Base-by-base conservation (phyloP, 1,284 basidiomycete species). In the Agroathelia rolfsii region DNA sequence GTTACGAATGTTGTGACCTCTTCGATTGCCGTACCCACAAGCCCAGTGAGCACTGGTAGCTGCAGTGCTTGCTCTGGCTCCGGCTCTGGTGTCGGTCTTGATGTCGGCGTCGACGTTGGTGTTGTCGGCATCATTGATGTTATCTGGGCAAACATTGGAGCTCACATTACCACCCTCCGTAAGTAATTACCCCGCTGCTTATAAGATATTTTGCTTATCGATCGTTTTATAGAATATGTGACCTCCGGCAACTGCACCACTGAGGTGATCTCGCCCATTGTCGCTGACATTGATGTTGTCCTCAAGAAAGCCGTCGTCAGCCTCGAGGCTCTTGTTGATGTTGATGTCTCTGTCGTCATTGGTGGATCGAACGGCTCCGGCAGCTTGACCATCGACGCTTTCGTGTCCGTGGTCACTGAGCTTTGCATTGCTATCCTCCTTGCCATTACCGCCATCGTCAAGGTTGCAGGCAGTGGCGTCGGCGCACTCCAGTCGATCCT, bases 381-480 rank as follows among this genome's bases (percentile, higher is more conserved):
- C 7, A 31, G 41, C 12, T 32, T 59, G 41, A 48, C 50, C 21
- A 50, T 58, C 14, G 12, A 36, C 6, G 49, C 54, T 10, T 37
- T 63, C 21, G 59, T 51, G 20, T 37, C 56, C 30, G 41, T 67
- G 27, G 50, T 47, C 11, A 44, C 26, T 15, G 48, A 58, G 20
- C 27, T 51, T 13, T 18, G 26, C 5, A 49, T 53, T 25, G 17
- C 40, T 44, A 6, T 24, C 18, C 19, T 15, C 4, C 12, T 38
- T n/a, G 61, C 60, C 12, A 40, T 62, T 32, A 48, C 46, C 12
- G 47, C 48, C 13, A 51, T 62, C 34, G 45, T 66, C 14, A 45
- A 49, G 19, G 36, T 62, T 15, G 53, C 56, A 23, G 46, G 41
- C 26, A 34, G 39, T 13, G 44, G 45, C 13, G 41, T 53, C 27